A percentile compares a stretch with the other conserved stretches of the same genome.
Conservation (phyloP, 2,329 filamentous ascomycete species). For the Ilyonectria robusta region DNA sequence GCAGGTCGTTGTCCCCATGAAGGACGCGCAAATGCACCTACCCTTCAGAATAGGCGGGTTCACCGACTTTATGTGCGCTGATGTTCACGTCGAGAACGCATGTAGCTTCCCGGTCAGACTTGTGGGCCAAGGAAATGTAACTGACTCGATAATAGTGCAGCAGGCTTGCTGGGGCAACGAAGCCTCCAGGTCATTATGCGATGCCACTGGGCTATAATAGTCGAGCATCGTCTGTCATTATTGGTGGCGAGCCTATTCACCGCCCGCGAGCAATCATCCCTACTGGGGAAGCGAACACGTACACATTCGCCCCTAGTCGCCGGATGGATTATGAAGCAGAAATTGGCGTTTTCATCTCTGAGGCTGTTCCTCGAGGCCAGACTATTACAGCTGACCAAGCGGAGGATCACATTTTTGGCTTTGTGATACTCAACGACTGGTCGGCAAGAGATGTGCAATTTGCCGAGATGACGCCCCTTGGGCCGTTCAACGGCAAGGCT, state of each 20-base stretch:
- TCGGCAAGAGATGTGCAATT: constrained; percentile 69
- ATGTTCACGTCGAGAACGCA: neutral
- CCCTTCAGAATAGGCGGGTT: neutral
- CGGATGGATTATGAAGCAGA: neutral
- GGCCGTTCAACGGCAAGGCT: constrained; percentile 71
- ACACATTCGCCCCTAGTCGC: neutral
- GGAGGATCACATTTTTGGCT: constrained; percentile 73
- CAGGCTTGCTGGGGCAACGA: neutral
- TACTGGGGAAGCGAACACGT: constrained; percentile 72
- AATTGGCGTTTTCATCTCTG: neutral
- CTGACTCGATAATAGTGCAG: neutral
- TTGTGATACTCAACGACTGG: constrained; percentile 74
- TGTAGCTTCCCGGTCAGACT: neutral
- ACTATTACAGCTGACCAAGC: neutral
- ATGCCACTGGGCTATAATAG: constrained; percentile 83
- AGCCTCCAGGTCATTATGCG: constrained; percentile 71
- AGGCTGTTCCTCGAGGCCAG: neutral
- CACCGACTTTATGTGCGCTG: constrained; percentile 5
- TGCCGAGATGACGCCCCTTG: constrained; percentile 69
- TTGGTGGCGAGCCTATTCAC: constrained; percentile 77
- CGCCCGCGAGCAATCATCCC: constrained; percentile 73
- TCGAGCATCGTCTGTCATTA: constrained; percentile 77
- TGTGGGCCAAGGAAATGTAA: neutral
- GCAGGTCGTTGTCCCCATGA: neutral
- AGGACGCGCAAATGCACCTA: neutral